Evolutionary conservation across 1,284 basidiomycete species (phyloP).

Genomic region (Apiotrichum gamsii): DNA sequence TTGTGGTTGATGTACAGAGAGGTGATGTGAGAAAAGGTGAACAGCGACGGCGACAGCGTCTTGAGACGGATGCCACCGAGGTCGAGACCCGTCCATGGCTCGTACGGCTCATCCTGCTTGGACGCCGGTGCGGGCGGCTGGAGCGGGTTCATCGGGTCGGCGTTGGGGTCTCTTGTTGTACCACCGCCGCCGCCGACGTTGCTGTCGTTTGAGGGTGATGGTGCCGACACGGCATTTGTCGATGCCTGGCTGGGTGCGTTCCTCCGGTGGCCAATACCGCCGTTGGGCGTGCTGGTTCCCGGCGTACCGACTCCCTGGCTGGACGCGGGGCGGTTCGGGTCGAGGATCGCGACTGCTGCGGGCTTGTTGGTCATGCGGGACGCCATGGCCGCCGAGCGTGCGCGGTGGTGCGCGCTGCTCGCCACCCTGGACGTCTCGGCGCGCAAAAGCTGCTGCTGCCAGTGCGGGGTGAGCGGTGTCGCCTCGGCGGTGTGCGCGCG

Average conservation of each 20-base stretch:
- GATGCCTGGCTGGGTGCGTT: slow-evolving; percentile 17
- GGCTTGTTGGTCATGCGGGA: slow-evolving; percentile 51
- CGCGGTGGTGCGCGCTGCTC: slow-evolving; percentile 54
- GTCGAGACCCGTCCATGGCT: slow-evolving; percentile 82
- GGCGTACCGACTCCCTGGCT: slow-evolving; percentile 10
- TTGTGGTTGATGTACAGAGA: slow-evolving; percentile 98
- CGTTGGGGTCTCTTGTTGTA: slow-evolving; percentile 15
- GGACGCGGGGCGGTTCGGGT: slow-evolving; percentile 35
- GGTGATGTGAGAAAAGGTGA: slow-evolving; percentile 87
- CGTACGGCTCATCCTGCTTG: slow-evolving; percentile 36
- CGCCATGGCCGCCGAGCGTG: slow-evolving; percentile 54
- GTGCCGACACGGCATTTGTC: neutral
- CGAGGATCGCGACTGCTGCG: slow-evolving; percentile 49
- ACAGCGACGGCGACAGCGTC: slow-evolving; percentile 76
- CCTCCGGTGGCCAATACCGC: slow-evolving; percentile 47
- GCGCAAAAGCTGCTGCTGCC: slow-evolving; percentile 47
- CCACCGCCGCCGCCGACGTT: slow-evolving; percentile 2
- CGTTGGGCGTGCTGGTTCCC: slow-evolving; percentile 37
- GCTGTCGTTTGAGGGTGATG: neutral
- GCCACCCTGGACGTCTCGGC: slow-evolving; percentile 51
- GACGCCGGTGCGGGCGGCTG: slow-evolving; percentile 28
- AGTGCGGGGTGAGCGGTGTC: slow-evolving; percentile 36
- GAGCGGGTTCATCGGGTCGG: slow-evolving; percentile 34
- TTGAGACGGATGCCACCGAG: slow-evolving; percentile 94
- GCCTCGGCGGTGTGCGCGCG: slow-evolving; percentile 28